A percentile compares a stretch with the other conserved stretches of the same genome.
Conservation (phyloP, 176 grass and related monocot species). For the Leersia perrieri region DNA sequence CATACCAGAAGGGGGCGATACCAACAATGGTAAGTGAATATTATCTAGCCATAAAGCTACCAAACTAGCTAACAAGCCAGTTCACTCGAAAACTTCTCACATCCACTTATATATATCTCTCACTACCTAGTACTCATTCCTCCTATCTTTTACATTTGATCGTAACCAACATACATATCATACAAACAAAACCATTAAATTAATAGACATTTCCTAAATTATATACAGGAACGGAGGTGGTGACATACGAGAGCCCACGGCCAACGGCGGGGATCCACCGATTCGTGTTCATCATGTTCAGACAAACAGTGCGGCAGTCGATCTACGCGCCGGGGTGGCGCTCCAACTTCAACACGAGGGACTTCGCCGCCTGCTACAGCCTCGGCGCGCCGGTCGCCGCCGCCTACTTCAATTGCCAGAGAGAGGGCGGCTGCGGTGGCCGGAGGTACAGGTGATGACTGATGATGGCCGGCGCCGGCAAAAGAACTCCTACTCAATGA, state of each 20-base stretch:
- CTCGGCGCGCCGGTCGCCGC: conserved; percentile 42
- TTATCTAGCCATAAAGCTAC: not conserved
- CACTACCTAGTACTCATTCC: too few species aligned
- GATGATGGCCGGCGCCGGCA: too few species aligned
- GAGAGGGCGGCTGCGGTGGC: conserved; percentile 67
- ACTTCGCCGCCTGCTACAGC: conserved; percentile 54
- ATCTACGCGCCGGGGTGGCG: conserved; percentile 67
- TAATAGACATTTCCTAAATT: too few species aligned
- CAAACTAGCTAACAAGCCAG: not conserved
- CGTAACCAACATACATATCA: too few species aligned
- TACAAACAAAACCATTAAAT: too few species aligned
- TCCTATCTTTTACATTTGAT: too few species aligned
- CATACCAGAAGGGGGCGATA: conserved; percentile 64
- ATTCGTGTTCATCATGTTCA: conserved; percentile 60
- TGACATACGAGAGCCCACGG: conserved; percentile 48
- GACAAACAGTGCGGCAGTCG: conserved; percentile 39
- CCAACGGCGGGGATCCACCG: conserved; percentile 63
- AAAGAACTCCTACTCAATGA: not conserved
- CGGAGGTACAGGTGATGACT: conserved; percentile 49
- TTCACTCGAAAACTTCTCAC: too few species aligned
- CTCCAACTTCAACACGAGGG: conserved; percentile 68
- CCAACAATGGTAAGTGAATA: conserved; percentile 47
- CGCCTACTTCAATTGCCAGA: conserved; percentile 71
- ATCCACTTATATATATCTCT: too few species aligned
- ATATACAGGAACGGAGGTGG: conserved; percentile 46